Evolutionary conservation across 139 green algal species (phyloP).

Genomic region (Asterochloris erici): DNA sequence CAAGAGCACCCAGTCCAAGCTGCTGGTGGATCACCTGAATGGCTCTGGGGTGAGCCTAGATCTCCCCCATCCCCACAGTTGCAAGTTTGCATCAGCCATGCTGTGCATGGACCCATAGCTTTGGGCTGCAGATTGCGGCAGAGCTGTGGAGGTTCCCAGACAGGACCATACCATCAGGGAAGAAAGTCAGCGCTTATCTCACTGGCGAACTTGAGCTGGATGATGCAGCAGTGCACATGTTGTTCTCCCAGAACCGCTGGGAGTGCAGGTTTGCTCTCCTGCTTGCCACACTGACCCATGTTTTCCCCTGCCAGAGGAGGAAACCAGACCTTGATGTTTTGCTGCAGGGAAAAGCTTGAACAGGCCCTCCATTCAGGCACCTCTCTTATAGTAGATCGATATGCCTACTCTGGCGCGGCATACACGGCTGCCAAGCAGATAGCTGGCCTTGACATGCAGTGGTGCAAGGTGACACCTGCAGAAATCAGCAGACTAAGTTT

Average conservation of each 20-base stretch:
- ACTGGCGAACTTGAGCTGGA: constrained; percentile 58
- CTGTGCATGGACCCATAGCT: too few relatives aligned
- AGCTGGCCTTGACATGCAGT: constrained; percentile 61
- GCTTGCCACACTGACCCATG: not conserved
- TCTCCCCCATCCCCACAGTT: not conserved
- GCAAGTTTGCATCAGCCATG: not conserved
- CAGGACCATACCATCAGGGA: constrained; percentile 75
- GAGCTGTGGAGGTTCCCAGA: constrained; percentile 93
- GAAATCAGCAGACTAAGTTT: not conserved
- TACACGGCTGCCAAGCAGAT: constrained; percentile 87
- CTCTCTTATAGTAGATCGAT: constrained; percentile 93
- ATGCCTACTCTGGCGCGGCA: constrained; percentile 86
- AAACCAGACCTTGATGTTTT: not conserved
- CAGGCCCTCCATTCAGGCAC: constrained; percentile 60
- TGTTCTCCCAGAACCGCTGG: constrained; percentile 93
- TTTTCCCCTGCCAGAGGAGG: not conserved
- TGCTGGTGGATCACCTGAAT: constrained; percentile 71
- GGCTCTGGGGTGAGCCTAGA: constrained; percentile 35
- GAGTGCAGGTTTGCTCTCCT: constrained; percentile 73
- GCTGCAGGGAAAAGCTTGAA: constrained; percentile 53
- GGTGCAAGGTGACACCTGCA: constrained; percentile 58
- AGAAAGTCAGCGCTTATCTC: constrained; percentile 89
- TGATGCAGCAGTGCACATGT: constrained; percentile 78
- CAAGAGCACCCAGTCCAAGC: constrained; percentile 89
- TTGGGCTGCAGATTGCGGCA: constrained; percentile 37